Base-by-base conservation (phyloP, 306 rosid species). In the Castanea mollissima region DNA sequence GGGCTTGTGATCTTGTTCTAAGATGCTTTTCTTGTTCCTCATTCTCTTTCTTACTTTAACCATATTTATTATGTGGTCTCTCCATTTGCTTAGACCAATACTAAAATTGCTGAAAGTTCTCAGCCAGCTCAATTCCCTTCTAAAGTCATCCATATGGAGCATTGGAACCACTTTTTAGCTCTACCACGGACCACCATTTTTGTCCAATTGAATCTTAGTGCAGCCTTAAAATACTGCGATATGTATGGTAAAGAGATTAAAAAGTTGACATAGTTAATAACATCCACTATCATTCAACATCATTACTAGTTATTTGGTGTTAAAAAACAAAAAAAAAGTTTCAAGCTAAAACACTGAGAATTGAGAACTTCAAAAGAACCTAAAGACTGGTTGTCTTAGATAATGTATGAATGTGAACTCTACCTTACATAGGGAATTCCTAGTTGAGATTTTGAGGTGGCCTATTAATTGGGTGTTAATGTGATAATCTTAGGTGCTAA, bases 11-110 rank as follows among this genome's bases (percentile, higher is more conserved):
- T 38, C 49, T 73, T 74, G 55, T 55, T 20, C 76, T 65, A 82
- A 84, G 85, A 90, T 90, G 60, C 91, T 80, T 84, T 87, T 75
- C 81, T 62, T 75, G 35, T 74, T 25, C 72, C 72, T 82, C 79
- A 75, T 84, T 78, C 81, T 79, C n/a, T 46, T 35, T 20, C 71
- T 82, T 29, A 9, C 80, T 78, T 83, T 56, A 51, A 56, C 32
- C 55, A 54, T 80, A 21, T 56, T 72, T 71, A 55, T 75, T 41
- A 74, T 67, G 71, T 46, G 68, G 56, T 9, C 72, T 72, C 38
- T 55, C 34, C 63, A 19, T 23, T 41, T 58, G 35, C 15, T 75
- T 25, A 29, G 35, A 63, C 38, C 69, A 63, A 75, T 52, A 68
- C 76, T 35, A 76, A 75, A 32, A 69, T 31, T 82, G 41, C 56